Evolutionary conservation across 2,329 filamentous ascomycete genomes (phyloP), one percentile per base, ranked within the genome.

Genomic region (Colletotrichum sp.): DNA sequence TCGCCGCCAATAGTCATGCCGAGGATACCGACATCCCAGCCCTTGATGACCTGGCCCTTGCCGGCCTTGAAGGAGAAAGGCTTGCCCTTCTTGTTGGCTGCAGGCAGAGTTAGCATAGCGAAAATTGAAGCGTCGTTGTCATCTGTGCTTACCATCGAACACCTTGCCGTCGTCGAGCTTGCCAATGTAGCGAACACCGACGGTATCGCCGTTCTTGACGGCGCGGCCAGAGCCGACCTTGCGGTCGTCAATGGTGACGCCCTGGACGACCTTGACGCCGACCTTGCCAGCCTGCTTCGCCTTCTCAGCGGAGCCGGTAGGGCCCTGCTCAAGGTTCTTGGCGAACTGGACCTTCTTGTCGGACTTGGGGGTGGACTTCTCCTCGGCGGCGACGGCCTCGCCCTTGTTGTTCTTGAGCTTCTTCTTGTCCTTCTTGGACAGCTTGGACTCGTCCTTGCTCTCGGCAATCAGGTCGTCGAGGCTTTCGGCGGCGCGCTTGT

Each of bases 381-480:
- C 87, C 81, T 93, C 91, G 60, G 88, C 87, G 68, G 90, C 87
- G 76, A 94, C 92, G 76, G 97, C 93, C 84, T 98, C 94, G 80
- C 96, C 97, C 85, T 98, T 95, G 90, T 99, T 99, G 91, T 98
- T 98, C 93, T 98, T 98, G 79, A 96, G 91, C 91, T 98, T 98
- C 94, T 99, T 99, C 82, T 94, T 91, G 86, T 99, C 95, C 90
- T 98, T 98, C 92, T 98, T 98, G 91, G 93, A 96, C 78, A 96
- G 90, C 89, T 96, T 96, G 80, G 90, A 84, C 81, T 96, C 94
- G 79, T 92, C 91, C 83, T 92, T 89, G 80, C 87, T 84, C 76
- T 97, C 96, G 85, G 93, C 91, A 82, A 98, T 98, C 85, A 98
- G 87, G 79, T 95, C 95, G 81, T 98, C 96, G 30, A 98, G 93